phyloP scores from a whole-genome alignment of 2,329 filamentous ascomycete genomes.

The Aspergillus viridinutans region DNA sequence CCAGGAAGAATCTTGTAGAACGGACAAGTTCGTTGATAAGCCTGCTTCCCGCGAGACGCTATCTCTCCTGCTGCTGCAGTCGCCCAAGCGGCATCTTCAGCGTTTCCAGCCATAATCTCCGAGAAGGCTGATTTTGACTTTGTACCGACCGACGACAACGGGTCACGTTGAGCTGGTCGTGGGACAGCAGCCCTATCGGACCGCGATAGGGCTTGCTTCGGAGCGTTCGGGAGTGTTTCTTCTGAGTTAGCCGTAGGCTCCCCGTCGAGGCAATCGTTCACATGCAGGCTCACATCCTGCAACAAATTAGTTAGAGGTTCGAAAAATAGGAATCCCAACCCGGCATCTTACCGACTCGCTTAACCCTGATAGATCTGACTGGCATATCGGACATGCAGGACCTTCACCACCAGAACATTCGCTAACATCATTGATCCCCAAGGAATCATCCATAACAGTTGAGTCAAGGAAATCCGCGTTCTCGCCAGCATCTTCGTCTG shows the following conservation, averaged over 20 bases:
- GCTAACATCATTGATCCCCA: constrained; percentile 13
- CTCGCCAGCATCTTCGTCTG: constrained; percentile 31
- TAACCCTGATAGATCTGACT: constrained; percentile 56
- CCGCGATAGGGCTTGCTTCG: constrained; percentile 42
- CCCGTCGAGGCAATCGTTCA: constrained; percentile 89
- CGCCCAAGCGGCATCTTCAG: constrained; percentile 86
- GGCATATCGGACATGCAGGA: constrained; percentile 72
- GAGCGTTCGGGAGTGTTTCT: constrained; percentile 11
- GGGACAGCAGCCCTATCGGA: constrained; percentile 67
- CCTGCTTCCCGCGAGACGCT: constrained; percentile 74
- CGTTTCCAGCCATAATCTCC: constrained; percentile 87
- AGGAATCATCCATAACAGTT: constrained; percentile 20
- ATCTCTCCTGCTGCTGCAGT: constrained; percentile 75
- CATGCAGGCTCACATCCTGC: constrained; percentile 74
- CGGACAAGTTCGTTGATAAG: constrained; percentile 85
- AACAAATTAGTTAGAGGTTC: constrained; percentile 14
- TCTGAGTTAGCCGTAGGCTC: constrained; percentile 58
- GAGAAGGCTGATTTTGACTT: constrained; percentile 70
- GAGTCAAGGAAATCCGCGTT: constrained; percentile 19
- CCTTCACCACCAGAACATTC: constrained; percentile 16
- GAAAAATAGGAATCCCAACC: background rate
- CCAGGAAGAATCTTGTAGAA: constrained; percentile 98
- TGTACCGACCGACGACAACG: constrained; percentile 55
- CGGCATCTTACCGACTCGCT: constrained; percentile 39
- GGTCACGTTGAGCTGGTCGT: constrained; percentile 75